phyloP scores from a whole-genome alignment of 345 rosid species.

The Brassica incana region DNA sequence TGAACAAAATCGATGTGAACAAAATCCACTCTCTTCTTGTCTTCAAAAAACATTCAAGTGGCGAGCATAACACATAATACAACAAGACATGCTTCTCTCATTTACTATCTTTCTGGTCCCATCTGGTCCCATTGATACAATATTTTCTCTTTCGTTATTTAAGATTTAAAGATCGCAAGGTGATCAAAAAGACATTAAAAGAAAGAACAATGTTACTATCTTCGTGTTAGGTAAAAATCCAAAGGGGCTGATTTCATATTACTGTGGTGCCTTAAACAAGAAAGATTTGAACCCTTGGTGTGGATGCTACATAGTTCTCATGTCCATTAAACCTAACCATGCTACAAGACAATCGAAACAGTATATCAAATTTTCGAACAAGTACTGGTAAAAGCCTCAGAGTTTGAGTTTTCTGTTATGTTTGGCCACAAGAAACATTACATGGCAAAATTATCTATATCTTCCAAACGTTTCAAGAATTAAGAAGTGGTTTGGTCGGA shows the following conservation, averaged over 20 bases:
- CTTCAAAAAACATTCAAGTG: conserved; percentile 23
- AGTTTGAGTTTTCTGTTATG: not conserved
- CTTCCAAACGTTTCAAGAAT: not conserved
- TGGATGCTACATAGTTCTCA: not conserved
- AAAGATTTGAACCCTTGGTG: not conserved
- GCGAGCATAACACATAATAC: conserved; percentile 7
- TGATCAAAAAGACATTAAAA: not conserved
- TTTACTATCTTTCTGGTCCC: conserved; percentile 11
- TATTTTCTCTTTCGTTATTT: not conserved
- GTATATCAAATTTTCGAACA: not conserved
- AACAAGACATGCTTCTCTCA: conserved; percentile 21
- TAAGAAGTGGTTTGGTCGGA: not conserved
- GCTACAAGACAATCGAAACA: not conserved
- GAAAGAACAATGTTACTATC: not conserved
- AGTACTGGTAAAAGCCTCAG: not conserved
- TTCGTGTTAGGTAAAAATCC: not conserved
- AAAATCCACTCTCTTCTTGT: conserved; percentile 22
- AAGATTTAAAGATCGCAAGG: conserved; percentile 15
- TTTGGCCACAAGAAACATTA: not conserved
- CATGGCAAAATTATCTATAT: not conserved
- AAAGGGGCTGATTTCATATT: not conserved
- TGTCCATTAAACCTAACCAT: not conserved
- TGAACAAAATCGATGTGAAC: conserved; percentile 11
- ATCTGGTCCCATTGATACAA: conserved; percentile 8
- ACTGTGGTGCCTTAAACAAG: not conserved